Conservation (phyloP, 208 protist species). For the Crithidia sp. region DNA sequence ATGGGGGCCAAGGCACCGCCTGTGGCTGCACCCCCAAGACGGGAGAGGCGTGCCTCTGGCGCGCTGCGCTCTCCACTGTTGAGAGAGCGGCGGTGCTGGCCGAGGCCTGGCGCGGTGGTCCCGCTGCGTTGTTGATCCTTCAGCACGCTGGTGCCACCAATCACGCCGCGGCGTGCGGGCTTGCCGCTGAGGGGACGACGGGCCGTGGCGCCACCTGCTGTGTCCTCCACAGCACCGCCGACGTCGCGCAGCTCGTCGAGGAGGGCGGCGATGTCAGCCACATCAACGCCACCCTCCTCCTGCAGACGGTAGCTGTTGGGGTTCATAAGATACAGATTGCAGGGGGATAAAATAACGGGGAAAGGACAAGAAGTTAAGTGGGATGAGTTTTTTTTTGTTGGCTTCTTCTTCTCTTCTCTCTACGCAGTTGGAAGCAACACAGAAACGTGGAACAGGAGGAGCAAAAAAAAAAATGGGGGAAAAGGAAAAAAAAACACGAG, state of each 20-base stretch:
- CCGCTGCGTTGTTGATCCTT: slow-evolving; percentile 26
- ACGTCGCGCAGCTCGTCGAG: slow-evolving; percentile 66
- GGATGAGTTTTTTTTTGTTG: not conserved
- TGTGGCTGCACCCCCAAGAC: not conserved
- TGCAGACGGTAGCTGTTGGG: slow-evolving; percentile 9
- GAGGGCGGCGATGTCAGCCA: slow-evolving; percentile 58
- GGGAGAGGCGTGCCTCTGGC: not conserved
- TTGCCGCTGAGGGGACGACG: slow-evolving; percentile 14
- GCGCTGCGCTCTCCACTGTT: not conserved
- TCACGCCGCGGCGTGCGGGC: slow-evolving; percentile 11
- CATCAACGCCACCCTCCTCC: slow-evolving; percentile 27
- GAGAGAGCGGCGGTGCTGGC: slow-evolving; percentile 15
- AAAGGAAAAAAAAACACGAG: too few relatives aligned
- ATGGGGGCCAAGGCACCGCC: slow-evolving; percentile 14
- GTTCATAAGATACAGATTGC: slow-evolving; percentile 2
- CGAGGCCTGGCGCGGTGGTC: not conserved
- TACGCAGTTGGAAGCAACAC: too few relatives aligned
- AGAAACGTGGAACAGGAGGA: not conserved
- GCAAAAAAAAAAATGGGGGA: slow-evolving; percentile 5
- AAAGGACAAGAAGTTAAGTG: not conserved
- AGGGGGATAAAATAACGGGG: too few relatives aligned
- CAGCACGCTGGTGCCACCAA: slow-evolving; percentile 18
- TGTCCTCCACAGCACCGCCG: slow-evolving; percentile 24
- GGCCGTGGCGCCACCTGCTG: not conserved
- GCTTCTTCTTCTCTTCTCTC: too few relatives aligned